Evolutionary conservation across 75 land plant genomes (phyloP).

Genomic region (Larix kaempferi): DNA sequence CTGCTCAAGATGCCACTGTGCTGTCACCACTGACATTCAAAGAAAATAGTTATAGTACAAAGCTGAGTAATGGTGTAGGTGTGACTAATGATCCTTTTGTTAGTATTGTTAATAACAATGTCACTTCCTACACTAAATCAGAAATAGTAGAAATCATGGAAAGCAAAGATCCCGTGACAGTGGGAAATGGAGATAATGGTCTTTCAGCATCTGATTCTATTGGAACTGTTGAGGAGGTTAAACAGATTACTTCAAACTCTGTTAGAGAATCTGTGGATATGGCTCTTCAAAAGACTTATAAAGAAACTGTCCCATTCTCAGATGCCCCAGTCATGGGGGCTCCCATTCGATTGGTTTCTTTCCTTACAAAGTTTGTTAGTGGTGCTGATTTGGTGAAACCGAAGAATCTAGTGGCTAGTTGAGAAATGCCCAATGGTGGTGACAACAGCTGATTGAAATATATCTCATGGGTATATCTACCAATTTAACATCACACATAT

Average conservation of each 20-base stretch:
- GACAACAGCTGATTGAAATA: background rate
- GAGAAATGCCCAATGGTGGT: background rate
- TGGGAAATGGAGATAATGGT: background rate
- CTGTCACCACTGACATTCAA: background rate
- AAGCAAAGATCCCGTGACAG: background rate
- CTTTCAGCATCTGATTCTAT: background rate
- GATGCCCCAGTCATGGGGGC: slow-evolving; percentile 90
- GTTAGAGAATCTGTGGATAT: slow-evolving; percentile 6
- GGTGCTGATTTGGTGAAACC: slow-evolving; percentile 77
- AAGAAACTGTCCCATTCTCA: slow-evolving; percentile 32
- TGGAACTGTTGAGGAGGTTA: background rate
- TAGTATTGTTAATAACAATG: background rate
- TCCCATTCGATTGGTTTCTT: slow-evolving; percentile 64
- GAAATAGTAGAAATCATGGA: background rate
- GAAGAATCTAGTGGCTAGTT: background rate
- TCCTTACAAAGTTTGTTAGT: slow-evolving; percentile 73
- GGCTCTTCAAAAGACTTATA: background rate
- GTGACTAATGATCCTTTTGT: background rate
- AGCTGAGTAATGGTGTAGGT: background rate
- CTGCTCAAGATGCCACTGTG: background rate
- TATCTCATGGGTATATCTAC: slow-evolving; percentile 1
- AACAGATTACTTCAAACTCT: background rate
- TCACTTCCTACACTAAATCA: background rate
- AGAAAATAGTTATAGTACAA: background rate
- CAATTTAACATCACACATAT: background rate